phyloP scores from a whole-genome alignment of 2,329 filamentous ascomycete genomes.

The Penicillium sp. region DNA sequence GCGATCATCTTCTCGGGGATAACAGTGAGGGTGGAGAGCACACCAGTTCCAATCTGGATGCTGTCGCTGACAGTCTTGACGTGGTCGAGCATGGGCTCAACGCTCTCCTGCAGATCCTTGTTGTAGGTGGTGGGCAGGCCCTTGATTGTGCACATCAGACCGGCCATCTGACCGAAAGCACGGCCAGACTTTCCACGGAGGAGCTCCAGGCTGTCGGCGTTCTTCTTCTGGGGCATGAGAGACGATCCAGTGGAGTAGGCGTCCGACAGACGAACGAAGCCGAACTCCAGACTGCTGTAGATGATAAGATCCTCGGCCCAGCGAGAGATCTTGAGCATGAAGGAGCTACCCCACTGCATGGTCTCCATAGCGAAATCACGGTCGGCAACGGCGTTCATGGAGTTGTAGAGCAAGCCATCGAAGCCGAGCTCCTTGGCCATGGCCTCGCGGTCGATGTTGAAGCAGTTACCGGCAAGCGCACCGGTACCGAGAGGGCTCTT shows the following conservation, averaged over 20 bases:
- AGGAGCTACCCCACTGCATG: constrained; percentile 74
- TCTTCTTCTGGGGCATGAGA: constrained; percentile 85
- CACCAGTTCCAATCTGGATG: constrained; percentile 78
- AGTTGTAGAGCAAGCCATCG: constrained; percentile 72
- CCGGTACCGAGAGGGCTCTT: constrained; percentile 69
- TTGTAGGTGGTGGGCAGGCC: constrained; percentile 82
- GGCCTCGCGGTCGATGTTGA: constrained; percentile 75
- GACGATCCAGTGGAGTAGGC: constrained; percentile 76
- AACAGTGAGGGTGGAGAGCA: constrained; percentile 71
- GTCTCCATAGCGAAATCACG: constrained; percentile 82
- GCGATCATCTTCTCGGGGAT: constrained; percentile 75
- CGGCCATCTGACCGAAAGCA: constrained; percentile 78
- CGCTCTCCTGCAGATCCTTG: constrained; percentile 87
- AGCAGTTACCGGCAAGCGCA: constrained; percentile 79
- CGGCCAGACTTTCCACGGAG: constrained; percentile 76
- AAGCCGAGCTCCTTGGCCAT: constrained; percentile 83
- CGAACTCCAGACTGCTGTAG: constrained; percentile 75
- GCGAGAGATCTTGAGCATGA: constrained; percentile 77
- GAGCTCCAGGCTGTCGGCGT: constrained; percentile 70
- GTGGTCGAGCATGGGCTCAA: constrained; percentile 82
- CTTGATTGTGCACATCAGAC: constrained; percentile 73
- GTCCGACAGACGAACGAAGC: constrained; percentile 73
- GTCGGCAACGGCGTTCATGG: constrained; percentile 73
- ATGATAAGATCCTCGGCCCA: constrained; percentile 88
- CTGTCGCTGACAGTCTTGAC: constrained; percentile 81